A percentile compares a stretch with the other conserved stretches of the same genome.
Evolutionary conservation across 768 basidiomycete genomes (phyloP).

Genomic region (Mrakia frigida): DNA sequence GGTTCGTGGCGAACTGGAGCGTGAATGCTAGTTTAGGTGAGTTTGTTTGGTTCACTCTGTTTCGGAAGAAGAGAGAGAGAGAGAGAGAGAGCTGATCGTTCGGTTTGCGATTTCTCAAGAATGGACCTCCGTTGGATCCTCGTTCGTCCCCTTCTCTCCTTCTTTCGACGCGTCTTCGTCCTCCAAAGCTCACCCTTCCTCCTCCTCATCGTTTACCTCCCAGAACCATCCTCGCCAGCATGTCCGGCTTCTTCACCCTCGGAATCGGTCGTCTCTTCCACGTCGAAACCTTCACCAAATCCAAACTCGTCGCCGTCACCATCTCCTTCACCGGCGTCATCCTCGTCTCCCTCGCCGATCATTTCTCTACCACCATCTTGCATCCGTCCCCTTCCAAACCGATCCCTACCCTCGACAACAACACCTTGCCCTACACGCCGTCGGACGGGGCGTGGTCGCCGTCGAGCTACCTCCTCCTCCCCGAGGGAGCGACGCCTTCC

Average conservation of each 20-base stretch:
- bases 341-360: conserved; percentile 81
- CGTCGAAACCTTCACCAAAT: conserved; percentile 67
- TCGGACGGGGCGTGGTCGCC: conserved; percentile 29
- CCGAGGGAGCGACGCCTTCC: neutral
- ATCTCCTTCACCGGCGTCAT: conserved; percentile 80
- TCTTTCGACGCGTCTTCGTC: conserved; percentile 74
- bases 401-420: conserved; percentile 31
- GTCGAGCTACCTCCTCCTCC: conserved; percentile 15
- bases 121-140: conserved; percentile 71
- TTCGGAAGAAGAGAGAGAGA: too few relatives aligned
- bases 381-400: conserved; percentile 27
- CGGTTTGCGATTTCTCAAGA: neutral
- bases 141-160: conserved; percentile 9
- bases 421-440: conserved; percentile 30
- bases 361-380: conserved; percentile 34
- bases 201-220: neutral
- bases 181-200: conserved; percentile 36
- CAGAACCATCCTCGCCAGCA: conserved; percentile 24
- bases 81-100: neutral
- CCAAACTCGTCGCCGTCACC: conserved; percentile 71
- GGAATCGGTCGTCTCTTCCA: conserved; percentile 72
- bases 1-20: conserved; percentile 90
- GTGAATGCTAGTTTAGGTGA: conserved; percentile 69
- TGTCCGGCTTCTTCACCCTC: conserved; percentile 84
- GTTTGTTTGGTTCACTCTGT: neutral